A percentile compares a stretch with the other conserved stretches of the same genome.
Conservation (phyloP, 2,329 filamentous ascomycete species). For the Plenodomus tracheiphilus region DNA sequence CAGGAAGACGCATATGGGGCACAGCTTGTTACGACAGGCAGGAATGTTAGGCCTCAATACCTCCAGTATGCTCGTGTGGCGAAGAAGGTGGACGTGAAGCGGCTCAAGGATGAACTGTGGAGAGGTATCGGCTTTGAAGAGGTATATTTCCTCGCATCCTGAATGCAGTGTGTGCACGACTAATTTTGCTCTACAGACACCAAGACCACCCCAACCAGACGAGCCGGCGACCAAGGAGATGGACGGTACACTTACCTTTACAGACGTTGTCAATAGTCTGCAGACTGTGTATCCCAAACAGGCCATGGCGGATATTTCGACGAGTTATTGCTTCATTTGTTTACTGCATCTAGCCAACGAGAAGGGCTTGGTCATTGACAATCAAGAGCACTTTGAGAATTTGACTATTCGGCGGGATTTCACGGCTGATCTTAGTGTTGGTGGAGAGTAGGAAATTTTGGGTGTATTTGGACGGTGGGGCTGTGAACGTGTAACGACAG, state of each 20-base stretch:
- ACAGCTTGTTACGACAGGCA: slow-evolving; percentile 64
- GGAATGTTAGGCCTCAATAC: slow-evolving; percentile 64
- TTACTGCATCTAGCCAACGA: slow-evolving; percentile 90
- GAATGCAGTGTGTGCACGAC: not conserved
- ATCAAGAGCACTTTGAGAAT: slow-evolving; percentile 56
- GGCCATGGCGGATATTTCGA: slow-evolving; percentile 91
- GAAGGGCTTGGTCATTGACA: slow-evolving; percentile 79
- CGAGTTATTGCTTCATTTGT: slow-evolving; percentile 90
- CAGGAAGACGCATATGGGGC: slow-evolving; percentile 63
- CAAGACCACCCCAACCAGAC: slow-evolving; percentile 12
- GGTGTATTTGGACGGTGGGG: no score
- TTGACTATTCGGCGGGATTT: slow-evolving; percentile 54
- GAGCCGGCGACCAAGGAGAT: slow-evolving; percentile 49
- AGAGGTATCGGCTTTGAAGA: slow-evolving; percentile 60
- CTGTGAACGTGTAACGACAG: no score
- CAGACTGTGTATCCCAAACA: slow-evolving; percentile 84
- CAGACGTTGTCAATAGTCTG: slow-evolving; percentile 85
- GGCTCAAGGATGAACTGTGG: slow-evolving; percentile 69
- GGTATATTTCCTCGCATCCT: slow-evolving; percentile 19
- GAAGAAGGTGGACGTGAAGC: slow-evolving; percentile 68
- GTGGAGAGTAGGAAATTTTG: slow-evolving; percentile 15
- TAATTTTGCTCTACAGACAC: slow-evolving; percentile 29
- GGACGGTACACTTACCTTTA: slow-evolving; percentile 73
- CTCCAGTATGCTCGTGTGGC: slow-evolving; percentile 67
- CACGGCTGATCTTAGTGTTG: slow-evolving; percentile 45